Percentiles rank a stretch among this genome's conserved stretches.
Evolutionary conservation across 2,329 filamentous ascomycete species (phyloP).

Genomic region (Trichoderma polysporum): DNA sequence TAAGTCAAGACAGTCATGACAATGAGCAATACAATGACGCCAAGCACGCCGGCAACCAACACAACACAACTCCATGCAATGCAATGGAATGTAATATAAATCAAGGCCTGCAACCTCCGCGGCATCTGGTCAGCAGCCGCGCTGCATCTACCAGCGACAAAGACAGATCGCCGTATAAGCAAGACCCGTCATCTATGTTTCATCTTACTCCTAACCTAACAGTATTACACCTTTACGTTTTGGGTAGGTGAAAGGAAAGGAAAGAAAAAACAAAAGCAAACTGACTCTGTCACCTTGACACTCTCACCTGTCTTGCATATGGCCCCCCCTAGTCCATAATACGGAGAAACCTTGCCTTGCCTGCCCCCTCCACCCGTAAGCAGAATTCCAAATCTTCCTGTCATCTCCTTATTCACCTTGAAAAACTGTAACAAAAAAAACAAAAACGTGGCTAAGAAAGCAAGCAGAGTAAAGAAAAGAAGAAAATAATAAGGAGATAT

Average conservation of each 20-base stretch:
- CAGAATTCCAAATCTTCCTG: not conserved
- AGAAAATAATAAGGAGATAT: not conserved
- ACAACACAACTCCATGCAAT: no score
- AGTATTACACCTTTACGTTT: not conserved
- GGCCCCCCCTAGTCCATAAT: not conserved
- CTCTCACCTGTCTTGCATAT: not conserved
- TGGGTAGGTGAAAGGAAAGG: not conserved
- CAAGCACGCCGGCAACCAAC: no score
- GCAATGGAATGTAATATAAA: no score
- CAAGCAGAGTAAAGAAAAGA: not conserved
- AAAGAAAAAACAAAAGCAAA: not conserved
- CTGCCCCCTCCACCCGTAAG: not conserved
- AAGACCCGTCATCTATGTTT: no score
- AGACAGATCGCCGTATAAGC: no score
- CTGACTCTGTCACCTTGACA: not conserved
- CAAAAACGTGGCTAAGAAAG: not conserved
- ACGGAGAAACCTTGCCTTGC: not conserved
- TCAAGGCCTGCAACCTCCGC: no score
- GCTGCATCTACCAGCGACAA: no score
- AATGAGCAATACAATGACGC: no score
- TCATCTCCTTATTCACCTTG: not conserved
- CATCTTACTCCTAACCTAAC: no score
- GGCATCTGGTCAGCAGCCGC: no score
- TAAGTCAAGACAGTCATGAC: no score
- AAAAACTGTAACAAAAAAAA: not conserved